Evolutionary conservation across 805 yeast genomes (phyloP).

Genomic region (Wickerhamomyces alni): DNA sequence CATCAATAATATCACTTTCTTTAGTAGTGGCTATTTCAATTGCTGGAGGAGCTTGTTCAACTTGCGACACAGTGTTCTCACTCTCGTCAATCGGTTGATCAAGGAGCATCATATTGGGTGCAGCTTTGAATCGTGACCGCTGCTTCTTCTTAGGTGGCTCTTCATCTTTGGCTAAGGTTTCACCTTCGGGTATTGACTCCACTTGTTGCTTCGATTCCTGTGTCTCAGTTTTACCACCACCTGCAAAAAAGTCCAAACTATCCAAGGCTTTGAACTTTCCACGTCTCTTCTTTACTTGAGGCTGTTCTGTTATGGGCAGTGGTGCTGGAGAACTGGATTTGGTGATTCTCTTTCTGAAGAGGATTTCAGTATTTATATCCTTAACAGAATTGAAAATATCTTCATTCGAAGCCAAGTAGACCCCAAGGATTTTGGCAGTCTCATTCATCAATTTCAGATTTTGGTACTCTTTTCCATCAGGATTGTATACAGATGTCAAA

Average conservation of each 20-base stretch:
- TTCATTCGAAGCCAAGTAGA: conserved; percentile 19
- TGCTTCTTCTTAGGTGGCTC: conserved; percentile 8
- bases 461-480: conserved; percentile 1
- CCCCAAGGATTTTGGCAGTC: conserved; percentile 15
- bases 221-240: conserved; percentile 22
- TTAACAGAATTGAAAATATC: conserved; percentile 24
- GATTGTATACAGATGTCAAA: not conserved
- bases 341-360: conserved; percentile 10
- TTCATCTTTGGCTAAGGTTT: no score
- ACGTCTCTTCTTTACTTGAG: conserved; percentile 9
- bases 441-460: conserved; percentile 10
- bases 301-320: conserved; percentile 1
- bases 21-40: no score
- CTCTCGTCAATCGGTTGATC: not conserved
- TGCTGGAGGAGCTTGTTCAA: no score
- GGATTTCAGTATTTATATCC: conserved; percentile 7
- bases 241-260: conserved; percentile 33
- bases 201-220: not conserved
- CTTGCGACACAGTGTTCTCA: no score
- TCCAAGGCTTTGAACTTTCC: conserved; percentile 26
- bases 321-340: conserved; percentile 4
- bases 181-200: not conserved
- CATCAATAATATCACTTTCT: no score
- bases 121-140: conserved; percentile 4
- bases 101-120: not conserved